Evolutionary conservation across 2,329 filamentous ascomycete genomes (phyloP).

Genomic region (Talaromyces sp.): DNA sequence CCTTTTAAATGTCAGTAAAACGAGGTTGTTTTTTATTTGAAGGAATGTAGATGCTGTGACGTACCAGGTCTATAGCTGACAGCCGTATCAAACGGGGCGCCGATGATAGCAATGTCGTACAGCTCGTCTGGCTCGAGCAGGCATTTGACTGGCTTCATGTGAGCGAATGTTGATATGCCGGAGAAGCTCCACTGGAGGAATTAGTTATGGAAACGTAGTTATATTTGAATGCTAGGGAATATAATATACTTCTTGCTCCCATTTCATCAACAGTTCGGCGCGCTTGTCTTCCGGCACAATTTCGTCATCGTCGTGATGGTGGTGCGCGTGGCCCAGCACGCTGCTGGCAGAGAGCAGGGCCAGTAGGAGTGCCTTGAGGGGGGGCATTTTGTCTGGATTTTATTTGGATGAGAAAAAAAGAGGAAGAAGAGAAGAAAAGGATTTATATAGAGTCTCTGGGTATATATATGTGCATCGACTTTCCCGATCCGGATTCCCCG

Average conservation of each 20-base stretch:
- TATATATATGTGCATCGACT: conserved; percentile 4
- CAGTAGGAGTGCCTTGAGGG: conserved; percentile 14
- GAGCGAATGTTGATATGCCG: conserved; percentile 71
- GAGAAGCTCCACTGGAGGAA: conserved; percentile 56
- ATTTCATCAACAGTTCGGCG: conserved; percentile 42
- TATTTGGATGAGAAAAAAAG: not conserved
- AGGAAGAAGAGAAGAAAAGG: not conserved
- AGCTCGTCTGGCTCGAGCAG: conserved; percentile 58
- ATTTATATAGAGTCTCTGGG: not conserved
- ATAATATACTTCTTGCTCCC: conserved; percentile 43
- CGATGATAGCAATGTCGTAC: conserved; percentile 68
- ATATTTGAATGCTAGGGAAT: not conserved
- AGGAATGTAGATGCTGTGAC: too few species aligned
- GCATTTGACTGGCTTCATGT: conserved; percentile 64
- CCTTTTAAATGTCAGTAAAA: conserved; percentile 27
- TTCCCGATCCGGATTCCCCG: conserved; percentile 9
- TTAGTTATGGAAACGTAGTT: not conserved
- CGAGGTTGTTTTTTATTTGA: not conserved
- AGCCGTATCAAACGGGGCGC: conserved; percentile 69
- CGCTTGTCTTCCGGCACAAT: conserved; percentile 33
- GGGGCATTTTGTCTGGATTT: not conserved
- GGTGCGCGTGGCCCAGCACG: conserved; percentile 27
- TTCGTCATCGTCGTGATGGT: conserved; percentile 37
- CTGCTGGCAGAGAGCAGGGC: conserved; percentile 25
- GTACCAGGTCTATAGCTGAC: conserved; percentile 63